Base-by-base conservation (phyloP, 1,284 basidiomycete genomes). In the Ganoderma multipileum region DNA sequence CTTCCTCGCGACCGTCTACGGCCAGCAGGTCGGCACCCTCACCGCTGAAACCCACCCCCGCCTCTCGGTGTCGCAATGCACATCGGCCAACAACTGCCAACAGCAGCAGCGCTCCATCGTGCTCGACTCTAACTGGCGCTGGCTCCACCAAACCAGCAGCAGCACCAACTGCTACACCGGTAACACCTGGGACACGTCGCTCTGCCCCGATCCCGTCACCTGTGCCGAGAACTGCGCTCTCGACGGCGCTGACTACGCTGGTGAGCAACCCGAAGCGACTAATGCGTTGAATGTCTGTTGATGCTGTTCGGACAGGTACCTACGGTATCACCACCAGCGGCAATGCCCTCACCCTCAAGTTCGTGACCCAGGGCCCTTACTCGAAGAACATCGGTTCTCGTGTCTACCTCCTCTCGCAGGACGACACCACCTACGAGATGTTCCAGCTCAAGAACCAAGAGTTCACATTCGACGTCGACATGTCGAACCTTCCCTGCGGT, bases 381-480 rank as follows among this genome's bases (percentile, higher is more conserved):
- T 55, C 52, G 47, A 72, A 69, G 68, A 82, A 83, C 78, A 75
- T 82, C 75, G 81, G 82, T 55, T 82, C 82, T 23, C 82, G 82
- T 71, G 79, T 83, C 64, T 84, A 83, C 78, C 79, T 82, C 71
- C 79, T 87, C 79, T 79, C 77, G 44, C 77, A 78, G 74, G 61
- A 66, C 52, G 79, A 83, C 72, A 78, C 79, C 69, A 73, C 79
- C 69, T 87, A 87, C 80, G 76, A 87, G 77, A 80, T 83, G 76
- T 87, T 87, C 83, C 83, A 85, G 71, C 80, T 84, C 67, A 74
- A 81, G 72, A 86, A 86, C 79, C 82, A 85, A 71, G 86, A 87
- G 78, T 87, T 87, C 77, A 82, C 84, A 33, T 87, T 87, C 77
- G 85, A 87, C 77, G 85, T 88, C 77, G 86, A 88, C 76, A 76